Evolutionary conservation across 129 eudicot genomes (phyloP).

Genomic region (Centrapalus pauciflorus): DNA sequence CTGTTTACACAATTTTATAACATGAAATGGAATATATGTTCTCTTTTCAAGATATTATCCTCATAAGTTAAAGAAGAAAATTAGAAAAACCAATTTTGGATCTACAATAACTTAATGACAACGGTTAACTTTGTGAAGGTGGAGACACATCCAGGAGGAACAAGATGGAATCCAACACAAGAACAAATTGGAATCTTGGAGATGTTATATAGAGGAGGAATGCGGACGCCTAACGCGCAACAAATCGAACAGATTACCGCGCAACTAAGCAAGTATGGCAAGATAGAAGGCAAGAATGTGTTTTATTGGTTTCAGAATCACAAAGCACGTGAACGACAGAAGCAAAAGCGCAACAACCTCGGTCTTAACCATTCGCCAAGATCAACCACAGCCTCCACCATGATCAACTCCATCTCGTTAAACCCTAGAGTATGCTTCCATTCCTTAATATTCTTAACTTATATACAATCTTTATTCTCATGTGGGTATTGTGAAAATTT

Average conservation of each 20-base stretch:
- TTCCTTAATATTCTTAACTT: background rate
- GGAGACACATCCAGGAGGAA: constrained; percentile 82
- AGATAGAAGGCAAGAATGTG: constrained; percentile 91
- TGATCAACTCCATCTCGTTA: constrained; percentile 37
- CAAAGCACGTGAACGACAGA: constrained; percentile 91
- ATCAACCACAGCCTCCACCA: constrained; percentile 34
- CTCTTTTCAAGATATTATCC: constrained; percentile 16
- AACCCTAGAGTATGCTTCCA: constrained; percentile 47
- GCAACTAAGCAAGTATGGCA: constrained; percentile 68
- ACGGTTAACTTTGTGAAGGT: constrained; percentile 40
- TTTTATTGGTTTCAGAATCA: constrained; percentile 98
- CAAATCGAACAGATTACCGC: constrained; percentile 85
- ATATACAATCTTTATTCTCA: background rate
- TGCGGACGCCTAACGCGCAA: constrained; percentile 89
- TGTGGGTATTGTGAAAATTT: constrained; percentile 12
- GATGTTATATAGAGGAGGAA: constrained; percentile 80
- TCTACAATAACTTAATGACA: constrained; percentile 3
- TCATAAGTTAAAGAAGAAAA: background rate
- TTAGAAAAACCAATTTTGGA: background rate
- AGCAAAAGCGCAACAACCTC: constrained; percentile 74
- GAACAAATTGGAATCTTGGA: constrained; percentile 89
- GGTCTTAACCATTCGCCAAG: constrained; percentile 53
- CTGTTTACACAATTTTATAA: constrained; percentile 23
- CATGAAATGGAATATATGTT: constrained; percentile 25
- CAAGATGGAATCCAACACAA: constrained; percentile 94